These are phyloP conservation scores for Wickerhamiella domercqiae DNA, from an alignment of 805 yeast species.

Conservation along the genomic window DNA sequence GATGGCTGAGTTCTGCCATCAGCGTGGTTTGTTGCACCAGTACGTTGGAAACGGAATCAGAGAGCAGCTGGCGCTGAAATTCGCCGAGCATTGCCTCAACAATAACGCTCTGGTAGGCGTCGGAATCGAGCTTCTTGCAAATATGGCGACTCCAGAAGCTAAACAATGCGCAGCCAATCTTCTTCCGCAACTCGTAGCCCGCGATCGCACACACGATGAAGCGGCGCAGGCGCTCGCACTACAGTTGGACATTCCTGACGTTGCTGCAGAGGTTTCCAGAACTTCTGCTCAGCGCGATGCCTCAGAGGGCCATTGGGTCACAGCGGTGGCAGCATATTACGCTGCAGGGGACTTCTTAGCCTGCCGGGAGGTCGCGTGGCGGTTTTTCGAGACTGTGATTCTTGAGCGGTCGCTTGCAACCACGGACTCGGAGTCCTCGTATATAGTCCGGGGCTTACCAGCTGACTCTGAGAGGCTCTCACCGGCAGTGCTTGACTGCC, in stretches of 20 bases:
- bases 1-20: constrained; percentile 11
- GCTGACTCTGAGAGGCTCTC: background rate
- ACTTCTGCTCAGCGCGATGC: constrained; percentile 9
- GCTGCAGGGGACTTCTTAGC: constrained; percentile 8
- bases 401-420: constrained; percentile 3
- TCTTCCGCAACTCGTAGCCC: constrained; percentile 12
- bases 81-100: constrained; percentile 8
- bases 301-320: constrained; percentile 5
- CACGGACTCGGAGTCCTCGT: constrained; percentile 5
- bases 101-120: constrained; percentile 5
- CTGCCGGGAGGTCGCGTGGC: constrained; percentile 7
- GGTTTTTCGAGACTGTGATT: constrained; percentile 9
- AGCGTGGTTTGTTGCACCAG: constrained; percentile 6
- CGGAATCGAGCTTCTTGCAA: constrained; percentile 11
- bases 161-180: constrained; percentile 4
- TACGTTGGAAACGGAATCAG: constrained; percentile 8
- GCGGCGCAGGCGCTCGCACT: constrained; percentile 9
- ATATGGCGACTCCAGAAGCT: constrained; percentile 11
- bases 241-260: constrained; percentile 8
- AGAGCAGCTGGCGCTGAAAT: constrained; percentile 12
- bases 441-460: constrained; percentile 2
- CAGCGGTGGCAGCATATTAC: constrained; percentile 8
- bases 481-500: constrained; percentile 6
- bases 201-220: constrained; percentile 4
- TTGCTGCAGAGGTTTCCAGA: constrained; percentile 5